Base-by-base conservation (phyloP, 140 eudicot genomes). In the Stevia rebaudiana region DNA sequence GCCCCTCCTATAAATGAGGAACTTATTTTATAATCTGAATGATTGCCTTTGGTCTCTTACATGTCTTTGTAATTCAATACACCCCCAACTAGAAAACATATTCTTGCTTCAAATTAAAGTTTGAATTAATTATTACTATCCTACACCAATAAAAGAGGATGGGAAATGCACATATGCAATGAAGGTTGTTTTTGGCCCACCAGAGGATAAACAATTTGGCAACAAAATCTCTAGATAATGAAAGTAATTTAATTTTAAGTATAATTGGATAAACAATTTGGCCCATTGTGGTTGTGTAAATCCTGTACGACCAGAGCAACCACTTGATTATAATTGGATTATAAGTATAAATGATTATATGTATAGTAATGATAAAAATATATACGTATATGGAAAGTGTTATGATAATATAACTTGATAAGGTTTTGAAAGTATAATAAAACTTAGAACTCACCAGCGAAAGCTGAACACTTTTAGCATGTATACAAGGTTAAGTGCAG, bases 81-180 rank as follows among this genome's bases (percentile, higher is more conserved):
- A 70, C 30, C 59, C 49, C 59, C 61, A 70, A 70, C 52, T 23
- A 70, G 25, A 35, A 46, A 47, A 24, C 52, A 48, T 11, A 10
- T 22, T 47, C 62, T 71, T 71, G 63, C 76, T 71, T 71, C 63
- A 49, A 71, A 48, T 35, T 71, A 50, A 71, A 48, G 76, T 22
- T 15, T 17, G 21, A 25, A 28, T 25, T 54, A 28, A 54, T 54
- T 54, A 54, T 54, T 31, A 23, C 52, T 49, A 48, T 37, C 63
- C 23, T 44, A n/a, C 43, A 60, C 63, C 69, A 46, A 47, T 60
- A 3, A 48, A 60, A 59, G 50, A 15, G 50, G 58, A 67, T 18
- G 17, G 50, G 41, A 44, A 18, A 46, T 70, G 23, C 33, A 19
- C 21, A 64, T 41, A 51, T 48, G 52, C 31, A 17, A 59, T 59